Evolutionary conservation across 768 basidiomycete species (phyloP), one percentile per base, ranked within the genome.

Genomic region (Lactarius pseudohatsudake): DNA sequence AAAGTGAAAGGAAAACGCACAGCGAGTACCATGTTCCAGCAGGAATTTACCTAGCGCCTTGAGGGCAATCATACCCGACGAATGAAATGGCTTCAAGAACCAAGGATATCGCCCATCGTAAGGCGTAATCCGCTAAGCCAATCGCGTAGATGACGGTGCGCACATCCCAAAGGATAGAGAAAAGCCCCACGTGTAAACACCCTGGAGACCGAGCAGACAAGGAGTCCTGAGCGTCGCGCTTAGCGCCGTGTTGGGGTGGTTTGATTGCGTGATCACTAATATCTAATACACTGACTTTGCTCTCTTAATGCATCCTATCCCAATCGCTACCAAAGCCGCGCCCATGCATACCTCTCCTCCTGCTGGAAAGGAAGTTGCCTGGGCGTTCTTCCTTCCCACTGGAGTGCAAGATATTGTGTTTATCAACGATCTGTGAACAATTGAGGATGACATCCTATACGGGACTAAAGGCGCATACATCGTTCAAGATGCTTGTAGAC

Each of bases 401-500:
- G 26, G 86, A 85, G 45, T 84, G 79, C 36, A 92, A 72, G 26
- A 90, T 75, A 45, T 82, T 70, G 72, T 94, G 90, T 69, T 90
- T 93, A 74, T 94, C 92, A 36, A 94, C 91, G 64, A 94, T 81
- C 92, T 84, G 53, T 62, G 47, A 3, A 68, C 32, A 81, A 67
- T 4, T 67, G n/a, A 47, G 57, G 43, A 60, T 22, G 59, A 30
- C 61, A 64, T 58, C 20, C 64, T 58, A 38, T 28, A 59, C 53
- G 65, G 66, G 57, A 38, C 30, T 45, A 54, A 57, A 16, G 55
- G 41, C 2, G 72, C 92, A 72, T 73, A 96, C 96, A 72, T 96
- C 94, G 74, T 96, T 98, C 65, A 98, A 77, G 11, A 89, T 85
- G 70, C 89, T 89, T 18, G 96, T 83, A 36, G 92, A 91, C 77